Conservation (phyloP, 805 yeast species). For the Candida vartiovaarae region DNA sequence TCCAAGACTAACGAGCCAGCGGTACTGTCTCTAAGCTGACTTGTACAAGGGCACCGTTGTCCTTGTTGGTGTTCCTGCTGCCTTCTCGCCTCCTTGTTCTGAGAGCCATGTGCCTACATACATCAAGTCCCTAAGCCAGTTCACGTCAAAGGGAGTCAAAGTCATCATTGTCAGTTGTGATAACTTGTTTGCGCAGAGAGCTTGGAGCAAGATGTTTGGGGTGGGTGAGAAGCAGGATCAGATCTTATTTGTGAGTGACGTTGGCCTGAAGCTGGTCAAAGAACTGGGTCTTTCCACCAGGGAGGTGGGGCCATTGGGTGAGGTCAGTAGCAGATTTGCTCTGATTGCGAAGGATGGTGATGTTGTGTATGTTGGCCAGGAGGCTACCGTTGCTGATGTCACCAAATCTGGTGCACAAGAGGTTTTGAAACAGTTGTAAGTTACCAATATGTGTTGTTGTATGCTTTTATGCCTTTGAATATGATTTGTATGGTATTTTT, state of each 20-base stretch:
- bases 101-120: conserved; percentile 63
- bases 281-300: conserved; percentile 43
- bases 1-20: conserved; percentile 22
- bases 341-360: conserved; percentile 52
- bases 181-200: conserved; percentile 62
- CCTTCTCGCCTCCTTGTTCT: conserved; percentile 79
- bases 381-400: conserved; percentile 30
- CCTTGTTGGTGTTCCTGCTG: conserved; percentile 74
- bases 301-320: conserved; percentile 49
- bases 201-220: conserved; percentile 44
- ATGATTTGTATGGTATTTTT: background rate
- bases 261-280: conserved; percentile 47
- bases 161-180: conserved; percentile 55
- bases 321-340: conserved; percentile 48
- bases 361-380: conserved; percentile 36
- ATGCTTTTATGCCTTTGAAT: background rate
- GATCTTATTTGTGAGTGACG: conserved; percentile 57
- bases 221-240: conserved; percentile 25
- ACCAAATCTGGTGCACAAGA: conserved; percentile 29
- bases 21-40: conserved; percentile 20
- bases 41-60: conserved; percentile 30
- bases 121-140: conserved; percentile 28
- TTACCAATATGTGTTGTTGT: background rate
- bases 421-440: conserved; percentile 25
- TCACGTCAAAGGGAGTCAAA: conserved; percentile 51